Evolutionary conservation across 1,284 basidiomycete species (phyloP).

Genomic region (Irpex sp.): DNA sequence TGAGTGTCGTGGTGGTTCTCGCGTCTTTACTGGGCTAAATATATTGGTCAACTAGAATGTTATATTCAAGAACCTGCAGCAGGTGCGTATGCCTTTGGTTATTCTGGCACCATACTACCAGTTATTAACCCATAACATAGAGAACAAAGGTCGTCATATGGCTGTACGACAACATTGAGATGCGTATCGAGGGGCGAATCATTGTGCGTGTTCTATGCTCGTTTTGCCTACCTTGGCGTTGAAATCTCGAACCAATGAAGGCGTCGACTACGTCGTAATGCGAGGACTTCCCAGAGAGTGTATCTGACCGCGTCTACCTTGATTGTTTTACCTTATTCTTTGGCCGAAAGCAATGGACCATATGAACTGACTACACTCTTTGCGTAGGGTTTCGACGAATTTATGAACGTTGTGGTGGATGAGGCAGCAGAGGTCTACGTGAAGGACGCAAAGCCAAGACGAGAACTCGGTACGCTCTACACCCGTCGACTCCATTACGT

Average conservation of each 20-base stretch:
- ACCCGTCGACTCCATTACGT: background rate
- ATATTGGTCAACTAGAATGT: slow-evolving; percentile 68
- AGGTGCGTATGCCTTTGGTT: slow-evolving; percentile 49
- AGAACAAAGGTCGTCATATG: slow-evolving; percentile 88
- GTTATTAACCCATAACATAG: slow-evolving; percentile 49
- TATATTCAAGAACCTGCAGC: slow-evolving; percentile 98
- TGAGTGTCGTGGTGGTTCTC: slow-evolving; percentile 37
- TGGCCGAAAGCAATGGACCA: background rate
- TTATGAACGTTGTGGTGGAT: slow-evolving; percentile 99
- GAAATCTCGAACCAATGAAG: slow-evolving; percentile 25
- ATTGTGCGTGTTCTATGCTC: slow-evolving; percentile 63
- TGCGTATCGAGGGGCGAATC: slow-evolving; percentile 96
- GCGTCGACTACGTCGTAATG: slow-evolving; percentile 15
- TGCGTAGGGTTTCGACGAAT: slow-evolving; percentile 94
- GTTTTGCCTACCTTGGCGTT: slow-evolving; percentile 25
- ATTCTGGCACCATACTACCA: no score
- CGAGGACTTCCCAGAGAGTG: background rate
- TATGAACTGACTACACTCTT: slow-evolving; percentile 5
- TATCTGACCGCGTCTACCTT: slow-evolving; percentile 22
- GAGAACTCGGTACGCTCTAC: slow-evolving; percentile 67
- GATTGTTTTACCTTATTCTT: slow-evolving; percentile 5
- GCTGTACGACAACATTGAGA: slow-evolving; percentile 97
- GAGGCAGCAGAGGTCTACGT: slow-evolving; percentile 93
- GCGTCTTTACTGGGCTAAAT: slow-evolving; percentile 2
- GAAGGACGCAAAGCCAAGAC: slow-evolving; percentile 80